Percentiles rank a stretch among this genome's conserved stretches.
These are phyloP conservation scores for Fremontodendron californicum DNA, from an alignment of 345 rosid genomes.

Conservation along the genomic window DNA sequence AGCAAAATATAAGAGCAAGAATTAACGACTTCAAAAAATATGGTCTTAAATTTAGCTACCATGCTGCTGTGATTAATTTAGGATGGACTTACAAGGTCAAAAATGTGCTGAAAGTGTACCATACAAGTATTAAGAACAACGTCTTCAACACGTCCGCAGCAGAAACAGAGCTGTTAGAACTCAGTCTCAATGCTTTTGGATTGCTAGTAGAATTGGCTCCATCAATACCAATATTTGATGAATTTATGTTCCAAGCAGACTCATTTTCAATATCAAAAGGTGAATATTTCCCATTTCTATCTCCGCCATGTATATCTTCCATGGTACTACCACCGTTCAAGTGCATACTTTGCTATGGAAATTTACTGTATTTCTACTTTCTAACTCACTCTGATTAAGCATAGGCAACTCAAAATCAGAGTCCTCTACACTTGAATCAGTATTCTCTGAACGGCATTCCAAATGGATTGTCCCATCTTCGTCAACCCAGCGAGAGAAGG, in stretches of 20 bases:
- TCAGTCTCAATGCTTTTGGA: slow-evolving; percentile 29
- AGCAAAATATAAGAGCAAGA: neutral
- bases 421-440: slow-evolving; percentile 22
- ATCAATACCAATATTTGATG: slow-evolving; percentile 33
- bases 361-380: slow-evolving; percentile 23
- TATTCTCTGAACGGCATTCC: slow-evolving; percentile 14
- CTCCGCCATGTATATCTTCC: slow-evolving; percentile 27
- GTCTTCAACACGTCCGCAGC: slow-evolving; percentile 78
- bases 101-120: slow-evolving; percentile 99
- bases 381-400: slow-evolving; percentile 27
- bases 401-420: slow-evolving; percentile 31
- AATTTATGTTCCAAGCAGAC: slow-evolving; percentile 28
- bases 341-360: slow-evolving; percentile 43
- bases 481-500: slow-evolving; percentile 40
- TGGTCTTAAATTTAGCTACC: neutral
- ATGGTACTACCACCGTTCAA: slow-evolving; percentile 36
- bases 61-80: neutral
- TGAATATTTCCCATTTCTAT: slow-evolving; percentile 35
- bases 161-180: slow-evolving; percentile 41
- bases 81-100: slow-evolving; percentile 84
- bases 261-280: slow-evolving; percentile 63
- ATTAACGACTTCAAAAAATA: neutral
- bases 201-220: slow-evolving; percentile 25
- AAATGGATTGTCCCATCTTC: slow-evolving; percentile 26
- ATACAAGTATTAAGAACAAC: slow-evolving; percentile 85